These are phyloP conservation scores for Blastobotrys arbuscula DNA, from an alignment of 1,139 yeast genomes.

Conservation along the genomic window DNA sequence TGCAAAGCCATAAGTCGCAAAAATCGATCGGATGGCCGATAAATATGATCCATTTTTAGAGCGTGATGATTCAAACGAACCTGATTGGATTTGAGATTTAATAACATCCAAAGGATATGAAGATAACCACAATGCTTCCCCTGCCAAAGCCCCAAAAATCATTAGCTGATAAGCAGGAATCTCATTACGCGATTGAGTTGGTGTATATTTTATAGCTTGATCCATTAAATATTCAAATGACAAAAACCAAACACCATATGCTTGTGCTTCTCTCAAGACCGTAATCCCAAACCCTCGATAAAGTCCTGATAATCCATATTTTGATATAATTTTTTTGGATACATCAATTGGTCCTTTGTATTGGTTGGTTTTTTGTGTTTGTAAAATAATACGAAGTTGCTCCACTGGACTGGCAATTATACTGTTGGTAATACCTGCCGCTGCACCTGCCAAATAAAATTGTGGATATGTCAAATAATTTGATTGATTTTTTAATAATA, in stretches of 20 bases:
- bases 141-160: slow-evolving; percentile 62
- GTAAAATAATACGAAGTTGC: slow-evolving; percentile 66
- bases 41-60: slow-evolving; percentile 42
- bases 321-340: slow-evolving; percentile 41
- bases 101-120: slow-evolving; percentile 70
- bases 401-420: slow-evolving; percentile 72
- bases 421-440: slow-evolving; percentile 72
- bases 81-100: slow-evolving; percentile 66
- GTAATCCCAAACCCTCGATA: slow-evolving; percentile 61
- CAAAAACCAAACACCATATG: slow-evolving; percentile 78
- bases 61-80: slow-evolving; percentile 47
- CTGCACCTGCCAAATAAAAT: slow-evolving; percentile 66
- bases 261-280: slow-evolving; percentile 62
- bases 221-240: slow-evolving; percentile 60
- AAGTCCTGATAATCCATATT: slow-evolving; percentile 51
- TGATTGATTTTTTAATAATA: slow-evolving; percentile 30
- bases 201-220: slow-evolving; percentile 12
- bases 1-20: slow-evolving; percentile 42
- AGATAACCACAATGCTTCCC: slow-evolving; percentile 65
- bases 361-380: slow-evolving; percentile 43
- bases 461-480: slow-evolving; percentile 48
- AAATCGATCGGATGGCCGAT: slow-evolving; percentile 46
- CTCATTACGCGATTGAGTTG: slow-evolving; percentile 38
- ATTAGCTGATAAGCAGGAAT: slow-evolving; percentile 59
- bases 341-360: slow-evolving; percentile 47